Base-by-base conservation (phyloP, 192 early-diverging fungal species). In the Mortierella hygrophila region DNA sequence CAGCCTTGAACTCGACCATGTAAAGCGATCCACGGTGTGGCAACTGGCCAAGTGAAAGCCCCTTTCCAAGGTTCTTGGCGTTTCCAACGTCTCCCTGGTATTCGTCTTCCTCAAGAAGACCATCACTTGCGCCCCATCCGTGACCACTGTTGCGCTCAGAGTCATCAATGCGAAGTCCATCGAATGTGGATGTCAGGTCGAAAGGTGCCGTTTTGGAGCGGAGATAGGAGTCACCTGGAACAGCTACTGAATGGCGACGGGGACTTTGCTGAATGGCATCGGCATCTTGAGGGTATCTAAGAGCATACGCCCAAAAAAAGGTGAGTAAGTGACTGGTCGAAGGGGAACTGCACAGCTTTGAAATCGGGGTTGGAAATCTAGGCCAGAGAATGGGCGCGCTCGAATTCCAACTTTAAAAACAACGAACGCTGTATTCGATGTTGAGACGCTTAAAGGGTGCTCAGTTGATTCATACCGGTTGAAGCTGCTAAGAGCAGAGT, bases 1-100 rank as follows among this genome's bases (percentile, higher is more conserved):
- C 96, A 44, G 96, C 94, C 82, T 97, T 97, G 87, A 97, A 97
- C 82, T 97, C 96, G 5, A 97, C 94, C 37, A 96, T 92, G 87
- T 94, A 96, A 21, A 97, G 84, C 20, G 93, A 93, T 79, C 92
- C 89, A 42, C 83, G 90, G 57, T 86, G 46, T 41, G 89, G 87
- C 20, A 91, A 78, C 54, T 88, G 88, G 44, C 83, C 82, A 15
- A 91, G 82, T 23, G 90, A 83, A 21, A 91, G 71, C 3, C 90
- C 92, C 70, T 91, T 91, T 63, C 88, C 89, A 29, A 90, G 78
- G 37, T 90, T 90, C 54, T 89, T 83, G n/a, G 83, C 71, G 57
- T 79, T 75, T 8, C 82, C 73, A 0, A 79, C 70, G 16, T 84
- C 77, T 72, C 78, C 47, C 21, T 85, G 82, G 26, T 86, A 75